Conservation (phyloP, 2,329 filamentous ascomycete species). For the Alternaria alternata region DNA sequence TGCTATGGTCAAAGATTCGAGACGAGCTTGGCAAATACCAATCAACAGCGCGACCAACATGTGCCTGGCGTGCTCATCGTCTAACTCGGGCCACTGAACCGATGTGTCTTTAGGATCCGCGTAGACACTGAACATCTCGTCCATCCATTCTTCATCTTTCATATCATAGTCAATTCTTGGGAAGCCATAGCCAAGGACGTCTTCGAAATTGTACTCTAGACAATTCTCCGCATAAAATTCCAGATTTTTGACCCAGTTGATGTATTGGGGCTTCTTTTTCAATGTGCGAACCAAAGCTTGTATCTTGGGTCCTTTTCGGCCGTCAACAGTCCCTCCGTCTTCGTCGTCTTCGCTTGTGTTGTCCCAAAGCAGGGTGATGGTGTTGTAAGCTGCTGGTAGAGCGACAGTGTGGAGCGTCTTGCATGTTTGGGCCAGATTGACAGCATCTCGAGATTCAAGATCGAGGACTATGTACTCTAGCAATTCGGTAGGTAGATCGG, state of each 20-base stretch:
- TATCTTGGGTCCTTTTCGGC: background rate
- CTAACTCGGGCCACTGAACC: background rate
- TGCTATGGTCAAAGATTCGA: background rate
- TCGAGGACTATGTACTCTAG: slow-evolving; percentile 2
- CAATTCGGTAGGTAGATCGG: slow-evolving; percentile 1
- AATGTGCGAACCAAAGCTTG: background rate
- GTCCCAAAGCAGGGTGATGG: background rate
- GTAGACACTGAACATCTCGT: background rate
- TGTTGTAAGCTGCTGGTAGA: background rate
- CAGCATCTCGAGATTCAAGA: background rate
- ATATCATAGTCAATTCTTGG: background rate
- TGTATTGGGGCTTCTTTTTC: background rate
- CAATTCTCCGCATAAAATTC: background rate
- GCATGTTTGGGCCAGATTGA: slow-evolving; percentile 1
- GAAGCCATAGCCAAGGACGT: background rate
- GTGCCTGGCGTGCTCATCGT: background rate
- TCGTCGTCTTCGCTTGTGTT: background rate
- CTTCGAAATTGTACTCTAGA: background rate
- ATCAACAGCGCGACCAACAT: background rate
- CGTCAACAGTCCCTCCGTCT: background rate
- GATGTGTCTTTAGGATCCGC: background rate
- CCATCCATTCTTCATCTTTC: background rate
- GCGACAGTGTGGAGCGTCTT: slow-evolving; percentile 1
- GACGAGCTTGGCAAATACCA: background rate
- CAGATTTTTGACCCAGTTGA: background rate